These are phyloP conservation scores for Berberis vulgaris DNA, from an alignment of 164 flowering plant species.

Conservation along the genomic window DNA sequence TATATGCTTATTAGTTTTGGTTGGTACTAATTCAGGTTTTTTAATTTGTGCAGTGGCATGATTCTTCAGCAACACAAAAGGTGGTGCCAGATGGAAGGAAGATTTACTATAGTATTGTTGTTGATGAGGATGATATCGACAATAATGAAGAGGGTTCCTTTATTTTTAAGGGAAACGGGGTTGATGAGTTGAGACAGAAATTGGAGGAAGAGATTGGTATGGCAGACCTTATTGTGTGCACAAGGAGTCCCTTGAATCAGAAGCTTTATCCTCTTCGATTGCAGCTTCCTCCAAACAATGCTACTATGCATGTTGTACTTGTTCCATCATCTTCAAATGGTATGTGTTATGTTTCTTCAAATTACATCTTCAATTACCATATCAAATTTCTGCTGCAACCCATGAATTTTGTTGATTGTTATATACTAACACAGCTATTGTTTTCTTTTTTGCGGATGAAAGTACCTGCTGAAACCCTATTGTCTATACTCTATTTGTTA, in stretches of 20 bases:
- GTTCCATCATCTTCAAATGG: conserved; percentile 48
- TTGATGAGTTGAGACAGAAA: conserved; percentile 53
- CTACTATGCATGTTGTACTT: conserved; percentile 63
- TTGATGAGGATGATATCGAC: conserved; percentile 50
- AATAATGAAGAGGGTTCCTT: conserved; percentile 35
- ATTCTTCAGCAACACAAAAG: conserved; percentile 50
- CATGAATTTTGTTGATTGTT: too few species aligned
- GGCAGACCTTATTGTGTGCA: conserved; percentile 54
- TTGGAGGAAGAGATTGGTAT: conserved; percentile 69
- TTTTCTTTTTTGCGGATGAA: too few species aligned
- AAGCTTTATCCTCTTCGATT: conserved; percentile 80
- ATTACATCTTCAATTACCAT: too few species aligned
- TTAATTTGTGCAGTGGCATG: conserved; percentile 43
- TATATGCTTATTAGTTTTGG: neutral
- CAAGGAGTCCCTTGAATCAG: conserved; percentile 63
- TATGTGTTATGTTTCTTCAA: conserved; percentile 12
- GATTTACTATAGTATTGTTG: conserved; percentile 52
- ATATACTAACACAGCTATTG: too few species aligned
- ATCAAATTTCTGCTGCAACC: too few species aligned
- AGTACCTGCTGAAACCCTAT: too few species aligned
- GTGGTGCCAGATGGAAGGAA: conserved; percentile 40
- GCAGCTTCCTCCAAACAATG: conserved; percentile 86
- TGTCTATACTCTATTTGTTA: too few species aligned
- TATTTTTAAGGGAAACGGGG: conserved; percentile 57
- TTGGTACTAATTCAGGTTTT: neutral